These are phyloP conservation scores for Microcera coccophila DNA, from an alignment of 2,329 filamentous ascomycete genomes.

Conservation along the genomic window DNA sequence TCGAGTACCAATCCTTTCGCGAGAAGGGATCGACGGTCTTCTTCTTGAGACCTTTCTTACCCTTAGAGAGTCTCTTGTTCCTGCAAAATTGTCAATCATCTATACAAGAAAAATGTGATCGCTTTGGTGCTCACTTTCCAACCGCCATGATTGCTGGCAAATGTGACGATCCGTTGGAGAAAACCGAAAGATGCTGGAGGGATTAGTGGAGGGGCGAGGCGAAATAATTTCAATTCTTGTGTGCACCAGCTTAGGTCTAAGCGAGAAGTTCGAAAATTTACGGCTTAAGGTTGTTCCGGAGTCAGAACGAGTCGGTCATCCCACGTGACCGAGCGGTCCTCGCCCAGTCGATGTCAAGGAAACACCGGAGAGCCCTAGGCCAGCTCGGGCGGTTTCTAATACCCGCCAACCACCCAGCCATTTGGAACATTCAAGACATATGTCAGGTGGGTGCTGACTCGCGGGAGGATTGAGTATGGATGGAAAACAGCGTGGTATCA, in stretches of 20 bases:
- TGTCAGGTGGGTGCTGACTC: too few species aligned
- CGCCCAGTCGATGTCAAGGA: too few species aligned
- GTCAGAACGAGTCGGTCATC: too few species aligned
- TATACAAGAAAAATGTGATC: conserved; percentile 3
- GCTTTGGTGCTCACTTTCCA: conserved; percentile 49
- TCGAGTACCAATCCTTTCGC: conserved; percentile 98
- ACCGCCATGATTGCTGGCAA: conserved; percentile 57
- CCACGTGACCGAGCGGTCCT: too few species aligned
- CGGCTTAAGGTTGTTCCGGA: conserved; percentile 30
- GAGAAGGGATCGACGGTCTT: conserved; percentile 95
- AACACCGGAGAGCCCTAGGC: too few species aligned
- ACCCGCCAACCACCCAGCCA: too few species aligned
- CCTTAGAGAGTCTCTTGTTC: conserved; percentile 99
- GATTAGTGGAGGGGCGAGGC: conserved; percentile 39
- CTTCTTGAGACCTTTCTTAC: conserved; percentile 99
- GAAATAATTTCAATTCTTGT: conserved; percentile 42
- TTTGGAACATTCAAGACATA: too few species aligned
- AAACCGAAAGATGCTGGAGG: conserved; percentile 43
- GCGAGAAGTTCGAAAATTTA: conserved; percentile 29
- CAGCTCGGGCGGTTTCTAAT: too few species aligned
- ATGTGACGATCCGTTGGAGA: conserved; percentile 41
- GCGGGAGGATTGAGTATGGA: too few species aligned
- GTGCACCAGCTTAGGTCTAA: conserved; percentile 39
- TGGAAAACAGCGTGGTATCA: too few species aligned
- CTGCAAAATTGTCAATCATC: conserved; percentile 41